Percentiles rank a stretch among this genome's conserved stretches.
phyloP scores from a whole-genome alignment of 2,329 filamentous ascomycete genomes.

The Fusarium sp. region DNA sequence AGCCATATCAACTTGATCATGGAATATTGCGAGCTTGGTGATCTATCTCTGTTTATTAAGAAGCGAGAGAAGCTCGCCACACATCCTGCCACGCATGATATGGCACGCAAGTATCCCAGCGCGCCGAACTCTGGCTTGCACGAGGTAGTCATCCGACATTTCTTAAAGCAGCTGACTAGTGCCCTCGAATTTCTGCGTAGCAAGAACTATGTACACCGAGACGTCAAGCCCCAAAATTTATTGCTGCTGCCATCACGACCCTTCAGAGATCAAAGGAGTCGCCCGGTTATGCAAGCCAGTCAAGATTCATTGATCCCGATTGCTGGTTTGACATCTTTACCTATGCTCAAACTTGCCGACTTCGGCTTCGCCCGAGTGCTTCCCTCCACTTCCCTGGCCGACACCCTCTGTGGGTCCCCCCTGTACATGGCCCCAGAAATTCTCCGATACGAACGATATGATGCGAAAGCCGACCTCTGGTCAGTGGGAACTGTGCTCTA shows the following conservation, averaged over 20 bases:
- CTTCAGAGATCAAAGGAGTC: slow-evolving; percentile 67
- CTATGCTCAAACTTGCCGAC: slow-evolving; percentile 97
- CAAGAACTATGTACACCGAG: slow-evolving; percentile 91
- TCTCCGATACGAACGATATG: slow-evolving; percentile 95
- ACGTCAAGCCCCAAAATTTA: slow-evolving; percentile 97
- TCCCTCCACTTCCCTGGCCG: slow-evolving; percentile 89
- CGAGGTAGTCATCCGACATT: slow-evolving; percentile 96
- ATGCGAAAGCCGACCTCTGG: slow-evolving; percentile 97
- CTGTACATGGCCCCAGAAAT: slow-evolving; percentile 99
- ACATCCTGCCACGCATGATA: slow-evolving; percentile 85
- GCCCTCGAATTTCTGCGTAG: slow-evolving; percentile 89
- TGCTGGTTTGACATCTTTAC: slow-evolving; percentile 83
- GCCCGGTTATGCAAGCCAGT: slow-evolving; percentile 79
- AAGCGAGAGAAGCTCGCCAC: slow-evolving; percentile 84
- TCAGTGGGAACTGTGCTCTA: slow-evolving; percentile 95
- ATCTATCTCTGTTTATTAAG: slow-evolving; percentile 95
- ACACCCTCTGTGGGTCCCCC: slow-evolving; percentile 95
- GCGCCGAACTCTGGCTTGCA: slow-evolving; percentile 86
- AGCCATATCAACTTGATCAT: slow-evolving; percentile 96
- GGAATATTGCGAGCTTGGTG: slow-evolving; percentile 97
- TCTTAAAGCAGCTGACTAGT: slow-evolving; percentile 93
- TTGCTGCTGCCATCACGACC: slow-evolving; percentile 85
- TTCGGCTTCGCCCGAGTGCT: slow-evolving; percentile 98
- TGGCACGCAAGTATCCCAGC: slow-evolving; percentile 94
- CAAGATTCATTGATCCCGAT: slow-evolving; percentile 84